phyloP scores from a whole-genome alignment of 352 stramenopile genomes.

The Salisapilia sapeloensis region DNA sequence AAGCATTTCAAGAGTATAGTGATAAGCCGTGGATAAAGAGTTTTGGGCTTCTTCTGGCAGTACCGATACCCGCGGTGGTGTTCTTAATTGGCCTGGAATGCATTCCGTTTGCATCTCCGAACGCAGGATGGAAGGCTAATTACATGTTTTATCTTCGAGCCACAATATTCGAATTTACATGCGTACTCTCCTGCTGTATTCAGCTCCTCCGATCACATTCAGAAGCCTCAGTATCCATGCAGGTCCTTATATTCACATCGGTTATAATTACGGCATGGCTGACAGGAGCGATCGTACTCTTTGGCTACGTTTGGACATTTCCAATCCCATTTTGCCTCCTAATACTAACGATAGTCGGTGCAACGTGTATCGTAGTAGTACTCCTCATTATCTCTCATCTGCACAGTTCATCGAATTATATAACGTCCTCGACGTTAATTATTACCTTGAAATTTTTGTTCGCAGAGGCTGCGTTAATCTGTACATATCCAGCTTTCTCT shows the following conservation, averaged over 20 bases:
- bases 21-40: too few relatives aligned
- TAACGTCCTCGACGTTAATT: constrained; percentile 3
- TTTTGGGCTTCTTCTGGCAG: too few relatives aligned
- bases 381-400: constrained; percentile 4
- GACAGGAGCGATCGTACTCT: constrained; percentile 1
- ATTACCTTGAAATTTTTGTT: too few relatives aligned
- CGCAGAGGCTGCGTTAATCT: constrained; percentile 1
- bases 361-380: constrained; percentile 6
- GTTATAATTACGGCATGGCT: too few relatives aligned
- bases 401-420: constrained; percentile 3
- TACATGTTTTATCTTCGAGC: constrained; percentile 8
- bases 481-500: constrained; percentile 6
- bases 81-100: too few relatives aligned
- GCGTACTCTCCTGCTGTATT: constrained; percentile 3
- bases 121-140: constrained; percentile 7
- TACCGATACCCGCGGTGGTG: too few relatives aligned
- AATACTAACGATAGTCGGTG: constrained; percentile 4
- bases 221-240: constrained; percentile 2
- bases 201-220: constrained; percentile 4
- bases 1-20: too few relatives aligned
- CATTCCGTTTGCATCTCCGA: neutral
- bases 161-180: constrained; percentile 3
- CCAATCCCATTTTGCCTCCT: constrained; percentile 11
- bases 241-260: constrained; percentile 2
- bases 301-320: constrained; percentile 7